Evolutionary conservation across 331 rosid species (phyloP), one percentile per base, ranked within the genome.

Genomic region (Dryas integrifolia): DNA sequence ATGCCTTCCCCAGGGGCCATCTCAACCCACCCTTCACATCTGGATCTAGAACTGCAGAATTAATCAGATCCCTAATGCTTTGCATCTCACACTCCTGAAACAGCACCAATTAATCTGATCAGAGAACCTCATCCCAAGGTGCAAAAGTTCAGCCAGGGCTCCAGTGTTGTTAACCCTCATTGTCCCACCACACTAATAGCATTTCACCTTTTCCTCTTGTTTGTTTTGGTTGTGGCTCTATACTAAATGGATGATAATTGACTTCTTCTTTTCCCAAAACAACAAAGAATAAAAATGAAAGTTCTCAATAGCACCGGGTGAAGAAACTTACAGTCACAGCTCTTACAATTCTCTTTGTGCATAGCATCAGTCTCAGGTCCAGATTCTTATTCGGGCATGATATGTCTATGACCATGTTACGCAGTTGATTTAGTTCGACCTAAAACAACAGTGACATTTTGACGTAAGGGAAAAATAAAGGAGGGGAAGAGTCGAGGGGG

Each of bases 21-120:
- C 87, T 86, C 83, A 88, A 83, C 52, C 93, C 87, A 72, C 90
- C 89, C 82, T 73, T 84, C 80, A 82, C 89, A 69, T 79, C 71
- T 47, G 79, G 50, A 82, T 88, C 89, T 24, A 82, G 53, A 60
- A 84, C 65, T 4, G 94, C 89, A 62, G 79, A 74, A 40, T 69
- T 76, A 39, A 88, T 55, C 82, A 88, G 78, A 15, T 69, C 77
- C 74, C 46, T 39, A 47, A 86, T 76, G 77, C 72, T 70, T 69
- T 81, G 77, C 77, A 81, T 65, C 56, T 88, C 94, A 74, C 87
- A 72, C 21, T 86, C 86, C 91, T 84, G 76, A 59, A 58, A 76
- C 16, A 76, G 49, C n/a, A 69, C 58, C 7, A 10, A 46, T 14
- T 39, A 46, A 44, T 69, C 16, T 6, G 73, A 9, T 39, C 6